Conservation (phyloP, 805 yeast species). For the Wickerhamiella azymoides region DNA sequence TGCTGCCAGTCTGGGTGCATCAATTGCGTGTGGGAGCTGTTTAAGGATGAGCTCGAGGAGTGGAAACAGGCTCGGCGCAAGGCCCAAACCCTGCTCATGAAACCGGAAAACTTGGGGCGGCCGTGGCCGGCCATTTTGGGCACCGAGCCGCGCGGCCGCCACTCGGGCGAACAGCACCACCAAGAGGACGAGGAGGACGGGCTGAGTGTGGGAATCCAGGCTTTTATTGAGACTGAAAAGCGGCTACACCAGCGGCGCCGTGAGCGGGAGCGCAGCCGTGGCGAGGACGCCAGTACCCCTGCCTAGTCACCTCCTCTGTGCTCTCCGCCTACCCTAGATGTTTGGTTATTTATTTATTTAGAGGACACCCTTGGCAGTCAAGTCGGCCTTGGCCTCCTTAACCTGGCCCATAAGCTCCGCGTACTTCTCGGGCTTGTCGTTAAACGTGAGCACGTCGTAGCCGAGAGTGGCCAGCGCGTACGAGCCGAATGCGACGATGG, state of each 20-base stretch:
- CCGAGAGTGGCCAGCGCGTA: slow-evolving; percentile 57
- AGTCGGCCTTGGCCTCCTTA: slow-evolving; percentile 47
- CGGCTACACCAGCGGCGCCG: slow-evolving; percentile 25
- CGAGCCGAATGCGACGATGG: slow-evolving; percentile 50
- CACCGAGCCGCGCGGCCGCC: slow-evolving; percentile 27
- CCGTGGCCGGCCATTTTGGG: slow-evolving; percentile 56
- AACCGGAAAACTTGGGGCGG: slow-evolving; percentile 26
- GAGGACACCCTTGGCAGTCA: slow-evolving; percentile 38
- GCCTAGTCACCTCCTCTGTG: neutral
- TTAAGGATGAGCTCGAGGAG: slow-evolving; percentile 71
- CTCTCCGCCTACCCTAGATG: neutral
- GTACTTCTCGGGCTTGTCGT: slow-evolving; percentile 57
- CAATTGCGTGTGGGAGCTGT: slow-evolving; percentile 93
- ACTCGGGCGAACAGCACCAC: slow-evolving; percentile 9
- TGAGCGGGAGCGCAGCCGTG: neutral
- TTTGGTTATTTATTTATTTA: neutral
- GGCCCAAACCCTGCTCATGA: slow-evolving; percentile 21
- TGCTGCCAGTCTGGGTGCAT: slow-evolving; percentile 97
- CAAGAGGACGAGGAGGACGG: slow-evolving; percentile 30
- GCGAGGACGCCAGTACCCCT: neutral
- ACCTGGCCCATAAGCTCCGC: slow-evolving; percentile 45
- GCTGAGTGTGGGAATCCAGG: slow-evolving; percentile 65
- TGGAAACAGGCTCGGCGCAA: slow-evolving; percentile 62
- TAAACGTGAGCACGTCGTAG: slow-evolving; percentile 52
- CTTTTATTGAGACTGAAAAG: slow-evolving; percentile 73